Evolutionary conservation across 345 rosid genomes (phyloP), one percentile per base, ranked within the genome.

Genomic region (Carallia pectinifolia): DNA sequence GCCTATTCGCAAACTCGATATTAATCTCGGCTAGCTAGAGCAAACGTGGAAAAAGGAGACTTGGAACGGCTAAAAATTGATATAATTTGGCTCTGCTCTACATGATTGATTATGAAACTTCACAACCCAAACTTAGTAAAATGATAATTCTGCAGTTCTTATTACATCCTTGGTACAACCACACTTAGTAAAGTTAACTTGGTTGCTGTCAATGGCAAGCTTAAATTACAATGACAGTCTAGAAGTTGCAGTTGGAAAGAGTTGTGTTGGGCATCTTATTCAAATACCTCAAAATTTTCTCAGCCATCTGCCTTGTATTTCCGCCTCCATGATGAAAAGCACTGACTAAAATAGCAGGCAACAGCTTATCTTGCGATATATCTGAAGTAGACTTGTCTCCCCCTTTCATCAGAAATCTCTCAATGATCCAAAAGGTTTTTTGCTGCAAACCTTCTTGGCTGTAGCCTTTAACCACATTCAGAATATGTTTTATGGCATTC

Each of bases 381-480:
- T 77, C 84, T n/a, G 84, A 77, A 13, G 78, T 81, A 50, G 85
- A 82, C 69, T 76, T 72, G 30, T 79, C 79, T 40, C 90, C 90
- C 4, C 92, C 96, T 82, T 78, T 83, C 71, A 70, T 65, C 71
- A 94, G 79, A 81, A 94, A 91, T 77, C 80, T 91, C 65, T 91
- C 98, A 75, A 94, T 77, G 70, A 94, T 68, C 97, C 96, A 88
- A 78, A 89, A 87, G 59, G 95, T 86, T 64, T 91, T 91, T 80
- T 90, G 88, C 89, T 85, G 5, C 55, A 94, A 64, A 64, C 85
- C 78, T 74, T 91, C 98, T 67, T 81, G 77, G 74, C 71, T 80
- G 79, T 87, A 94, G 58, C 86, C 92, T 72, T 84, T 89, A 61
- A 84, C 84, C 68, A 83, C 89, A 61, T 90, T 84, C 79, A 91